Evolutionary conservation across 192 early-diverging fungal genomes (phyloP), one percentile per base, ranked within the genome.

Genomic region (Phlyctochytrium arcticum): DNA sequence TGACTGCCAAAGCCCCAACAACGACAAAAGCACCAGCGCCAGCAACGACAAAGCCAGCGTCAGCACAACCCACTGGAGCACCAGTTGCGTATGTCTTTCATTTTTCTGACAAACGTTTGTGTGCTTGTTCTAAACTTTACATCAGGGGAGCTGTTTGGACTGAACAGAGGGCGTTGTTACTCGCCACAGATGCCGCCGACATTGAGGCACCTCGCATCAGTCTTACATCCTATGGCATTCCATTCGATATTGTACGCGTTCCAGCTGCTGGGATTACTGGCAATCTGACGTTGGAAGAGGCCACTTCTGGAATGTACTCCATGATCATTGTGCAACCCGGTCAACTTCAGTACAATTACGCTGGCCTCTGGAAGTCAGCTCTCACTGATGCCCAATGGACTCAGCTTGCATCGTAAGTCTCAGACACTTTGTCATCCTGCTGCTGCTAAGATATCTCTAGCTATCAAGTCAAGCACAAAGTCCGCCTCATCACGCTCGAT

Each of bases 151-250:
- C n/a, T n/a, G n/a, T n/a, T n/a, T n/a, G n/a, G n/a, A n/a, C n/a
- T n/a, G 39, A n/a, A 19, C 55, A 57, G 35, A 24, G 55, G 19
- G 55, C 35, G 15, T 33, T 57, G 17, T 10, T 57, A 3, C 26
- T 57, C 30, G 35, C 27, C 17, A 57, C 55, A 10, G 35, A 24
- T 31, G 4, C 4, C 21, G 44, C 59, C 24, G 59, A 60, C 1
- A 23, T 19, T 4, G n/a, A 60, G 36, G 62, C 62, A 12, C 29
- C 35, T 12, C 31, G 59, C 56, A 32, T 17, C 4, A 58, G 33
- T 17, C 30, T 64, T 12, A 58, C 19, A 57, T n/a, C 29, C 23
- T 64, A 64, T 36, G 53, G 53, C n/a, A 57, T 64, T 46, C 62
- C 62, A 17, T 64, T 23, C 30, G 34, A 21, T 23, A 59, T 34